Evolutionary conservation across 805 yeast genomes (phyloP).

Genomic region (Myxozyma vanderwaltii): DNA sequence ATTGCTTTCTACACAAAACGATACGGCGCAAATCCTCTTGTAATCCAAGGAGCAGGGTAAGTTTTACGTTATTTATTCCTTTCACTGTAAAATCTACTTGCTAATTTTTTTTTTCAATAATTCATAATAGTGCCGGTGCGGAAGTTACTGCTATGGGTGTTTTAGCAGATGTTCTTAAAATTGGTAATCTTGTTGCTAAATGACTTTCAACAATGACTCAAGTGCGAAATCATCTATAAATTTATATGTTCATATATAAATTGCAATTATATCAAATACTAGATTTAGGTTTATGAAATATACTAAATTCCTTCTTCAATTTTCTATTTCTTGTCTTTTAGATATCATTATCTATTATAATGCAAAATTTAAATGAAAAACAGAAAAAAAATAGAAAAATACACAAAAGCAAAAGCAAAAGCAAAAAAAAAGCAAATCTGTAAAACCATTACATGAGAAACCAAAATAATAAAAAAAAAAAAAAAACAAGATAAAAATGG

Average conservation of each 20-base stretch:
- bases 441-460: no score
- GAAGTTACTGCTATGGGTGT: conserved; percentile 86
- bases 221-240: not conserved
- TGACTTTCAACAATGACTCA: conserved; percentile 10
- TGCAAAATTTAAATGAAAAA: no score
- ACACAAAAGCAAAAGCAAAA: no score
- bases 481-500: no score
- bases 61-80: not conserved
- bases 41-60: conserved; percentile 93
- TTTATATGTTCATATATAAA: not conserved
- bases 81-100: no score
- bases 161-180: conserved; percentile 86
- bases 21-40: conserved; percentile 81
- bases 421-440: no score
- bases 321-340: not conserved
- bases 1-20: conserved; percentile 89
- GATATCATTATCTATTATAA: not conserved
- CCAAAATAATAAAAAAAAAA: no score
- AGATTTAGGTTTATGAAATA: not conserved
- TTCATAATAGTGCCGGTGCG: conserved; percentile 59
- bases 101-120: conserved; percentile 41
- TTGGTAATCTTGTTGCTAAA: conserved; percentile 73
- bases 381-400: no score
- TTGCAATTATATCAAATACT: not conserved
- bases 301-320: not conserved